These are phyloP conservation scores for Salvia hispanica DNA, from an alignment of 257 asterid species.

Conservation along the genomic window DNA sequence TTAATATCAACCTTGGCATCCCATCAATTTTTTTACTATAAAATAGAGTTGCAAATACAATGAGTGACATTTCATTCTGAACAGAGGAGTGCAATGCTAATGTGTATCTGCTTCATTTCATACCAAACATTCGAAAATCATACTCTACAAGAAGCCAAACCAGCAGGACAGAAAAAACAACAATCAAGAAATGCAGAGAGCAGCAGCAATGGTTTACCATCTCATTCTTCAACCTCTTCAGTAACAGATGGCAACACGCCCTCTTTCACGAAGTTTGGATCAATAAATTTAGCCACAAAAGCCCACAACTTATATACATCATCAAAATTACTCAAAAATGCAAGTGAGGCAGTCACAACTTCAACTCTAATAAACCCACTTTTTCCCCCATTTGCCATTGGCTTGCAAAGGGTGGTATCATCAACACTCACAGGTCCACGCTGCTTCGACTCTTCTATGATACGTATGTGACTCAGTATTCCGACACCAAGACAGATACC, in stretches of 20 bases:
- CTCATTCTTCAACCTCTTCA: constrained; percentile 64
- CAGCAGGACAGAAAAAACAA: constrained; percentile 48
- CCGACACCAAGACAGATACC: constrained; percentile 87
- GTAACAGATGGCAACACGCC: constrained; percentile 70
- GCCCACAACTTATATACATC: constrained; percentile 99
- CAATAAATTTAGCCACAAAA: constrained; percentile 87
- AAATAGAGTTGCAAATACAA: no score
- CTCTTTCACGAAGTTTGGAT: constrained; percentile 75
- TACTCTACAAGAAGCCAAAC: constrained; percentile 52
- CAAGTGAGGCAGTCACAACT: constrained; percentile 96
- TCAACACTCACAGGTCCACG: constrained; percentile 53
- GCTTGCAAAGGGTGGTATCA: constrained; percentile 85
- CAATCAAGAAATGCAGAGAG: constrained; percentile 43
- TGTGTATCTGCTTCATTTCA: constrained; percentile 46
- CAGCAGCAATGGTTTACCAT: constrained; percentile 28
- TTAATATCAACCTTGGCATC: no score
- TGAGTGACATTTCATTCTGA: constrained; percentile 30
- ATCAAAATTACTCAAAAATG: constrained; percentile 81
- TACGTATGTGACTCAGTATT: constrained; percentile 80
- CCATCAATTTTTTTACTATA: no score
- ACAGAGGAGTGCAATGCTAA: constrained; percentile 23
- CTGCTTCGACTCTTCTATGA: constrained; percentile 64
- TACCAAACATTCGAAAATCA: constrained; percentile 40
- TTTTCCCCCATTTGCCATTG: constrained; percentile 82
- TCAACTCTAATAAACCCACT: constrained; percentile 88